Base-by-base conservation (phyloP, 768 basidiomycete genomes). In the Aureoboletus auriporus region DNA sequence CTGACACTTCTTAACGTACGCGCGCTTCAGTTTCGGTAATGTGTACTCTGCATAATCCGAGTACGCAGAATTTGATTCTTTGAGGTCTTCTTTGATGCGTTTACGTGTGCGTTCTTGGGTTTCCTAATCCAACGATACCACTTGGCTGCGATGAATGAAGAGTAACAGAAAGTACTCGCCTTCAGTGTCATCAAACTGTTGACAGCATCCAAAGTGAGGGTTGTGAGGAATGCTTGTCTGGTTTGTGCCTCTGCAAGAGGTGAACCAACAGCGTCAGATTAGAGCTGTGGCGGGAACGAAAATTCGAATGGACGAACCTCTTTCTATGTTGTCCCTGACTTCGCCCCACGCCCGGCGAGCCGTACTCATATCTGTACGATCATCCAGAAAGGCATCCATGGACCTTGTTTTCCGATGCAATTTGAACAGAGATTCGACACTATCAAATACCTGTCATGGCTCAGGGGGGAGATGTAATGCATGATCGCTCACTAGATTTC, bases 71-170 rank as follows among this genome's bases (percentile, higher is more conserved):
- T 73, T 72, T 0, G 92, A 89, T 8, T 82, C 82, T 65, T 91
- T 93, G 47, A 94, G 67, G 62, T 94, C 93, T 60, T 95, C 93
- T 64, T 88, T 91, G 65, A 96, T 86, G 26, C 90, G 83, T 62
- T 90, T 89, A 40, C 89, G 78, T n/a, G 91, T 94, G 33, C 93
- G 80, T 46, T 91, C 89, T 71, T 95, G 93, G 10, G 85, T 86
- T 57, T 94, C 92, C 90, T 93, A 51, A 13, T 20, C 5, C 11
- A 10, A 45, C 10, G 20, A 31, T 42, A 12, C 8, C 14, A 49
- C 34, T 50, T 47, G 50, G 46, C 45, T 10, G 28, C 10, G 29
- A 33, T 34, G 7, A 47, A 29, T 16, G 6, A 30, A 17, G 39
- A 20, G 29, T n/a, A n/a, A 30, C 29, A 43, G 11, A 16, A 17